Base-by-base conservation (phyloP, 441 rosid species). In the Pelargonium myrrhifolium region DNA sequence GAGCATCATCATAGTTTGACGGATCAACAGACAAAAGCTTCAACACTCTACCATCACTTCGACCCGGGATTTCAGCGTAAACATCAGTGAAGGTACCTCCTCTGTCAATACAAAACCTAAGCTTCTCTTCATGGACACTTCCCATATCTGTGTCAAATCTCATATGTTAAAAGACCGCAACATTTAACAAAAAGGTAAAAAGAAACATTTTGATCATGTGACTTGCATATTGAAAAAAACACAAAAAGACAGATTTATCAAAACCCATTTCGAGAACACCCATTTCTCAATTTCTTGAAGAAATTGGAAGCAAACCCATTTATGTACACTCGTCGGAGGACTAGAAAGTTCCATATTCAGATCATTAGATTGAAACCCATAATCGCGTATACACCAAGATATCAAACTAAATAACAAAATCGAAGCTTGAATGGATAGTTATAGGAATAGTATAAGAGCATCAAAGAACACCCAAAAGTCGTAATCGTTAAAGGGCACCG, bases 21-120 rank as follows among this genome's bases (percentile, higher is more conserved):
- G 98, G 98, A 76, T 90, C 98, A 12, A 90, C 98, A 6, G 97
- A 93, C 66, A 93, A 77, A 67, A 93, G 94, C 68, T 93, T 93
- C 82, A 93, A 49, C 15, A 89, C 96, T 55, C 81, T 85, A 21
- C 92, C 97, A 40, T 84, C 85, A 3, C 82, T 43, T 39, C 77
- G 81, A 1, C 97, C 95, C 0, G 97, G 97, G 55, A 93, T 78
- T 79, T 90, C 96, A 6, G 98, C 93, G 62, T 93, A 93, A 12
- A 93, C 87, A 69, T 93, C 98, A 45, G 97, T 93, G 76, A 93
- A 93, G 5, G 98, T 90, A 9, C 97, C 98, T 3, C 98, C 98
- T 83, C 96, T 84, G 67, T 93, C 98, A 3, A 90, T 87, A 78
- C 98, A 93, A 80, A 90, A 90, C 77, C 91, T 77, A 9, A 93